Evolutionary conservation across 768 basidiomycete genomes (phyloP).

Genomic region (Amanita rubescens): DNA sequence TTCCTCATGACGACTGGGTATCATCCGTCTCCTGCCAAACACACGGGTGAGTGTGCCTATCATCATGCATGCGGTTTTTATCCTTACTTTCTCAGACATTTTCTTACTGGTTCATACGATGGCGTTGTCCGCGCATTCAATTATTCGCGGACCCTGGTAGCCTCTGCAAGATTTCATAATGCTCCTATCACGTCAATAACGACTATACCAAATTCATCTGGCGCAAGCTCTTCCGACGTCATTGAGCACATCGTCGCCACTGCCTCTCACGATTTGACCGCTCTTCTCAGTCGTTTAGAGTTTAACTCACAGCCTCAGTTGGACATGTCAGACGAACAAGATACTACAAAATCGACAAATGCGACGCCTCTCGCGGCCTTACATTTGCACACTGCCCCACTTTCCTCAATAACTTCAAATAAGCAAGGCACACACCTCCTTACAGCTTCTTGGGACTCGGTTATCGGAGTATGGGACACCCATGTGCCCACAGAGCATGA

Average conservation of each 20-base stretch:
- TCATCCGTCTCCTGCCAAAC: constrained; percentile 64
- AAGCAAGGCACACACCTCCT: constrained; percentile 55
- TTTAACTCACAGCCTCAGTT: constrained; percentile 16
- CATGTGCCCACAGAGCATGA: constrained; percentile 43
- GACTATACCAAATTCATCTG: constrained; percentile 28
- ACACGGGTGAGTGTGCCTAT: constrained; percentile 33
- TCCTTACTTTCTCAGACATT: constrained; percentile 35
- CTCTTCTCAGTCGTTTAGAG: constrained; percentile 42
- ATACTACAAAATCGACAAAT: constrained; percentile 11
- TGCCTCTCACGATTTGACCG: constrained; percentile 76
- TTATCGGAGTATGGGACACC: constrained; percentile 79
- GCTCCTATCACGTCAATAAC: constrained; percentile 64
- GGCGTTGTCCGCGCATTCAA: constrained; percentile 69
- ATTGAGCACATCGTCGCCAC: constrained; percentile 44
- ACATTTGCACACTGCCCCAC: constrained; percentile 74
- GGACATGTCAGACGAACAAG: not conserved
- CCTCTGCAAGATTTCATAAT: constrained; percentile 43
- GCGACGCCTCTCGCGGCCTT: constrained; percentile 57
- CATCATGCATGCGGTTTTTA: constrained; percentile 6
- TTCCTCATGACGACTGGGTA: constrained; percentile 93
- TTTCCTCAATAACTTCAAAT: constrained; percentile 64
- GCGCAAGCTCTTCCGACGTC: constrained; percentile 10
- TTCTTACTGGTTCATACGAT: constrained; percentile 79
- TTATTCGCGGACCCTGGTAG: constrained; percentile 51
- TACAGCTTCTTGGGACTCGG: constrained; percentile 82